A percentile compares a stretch with the other conserved stretches of the same genome.
Conservation (phyloP, 768 basidiomycete species). For the Trametes cingulata region DNA sequence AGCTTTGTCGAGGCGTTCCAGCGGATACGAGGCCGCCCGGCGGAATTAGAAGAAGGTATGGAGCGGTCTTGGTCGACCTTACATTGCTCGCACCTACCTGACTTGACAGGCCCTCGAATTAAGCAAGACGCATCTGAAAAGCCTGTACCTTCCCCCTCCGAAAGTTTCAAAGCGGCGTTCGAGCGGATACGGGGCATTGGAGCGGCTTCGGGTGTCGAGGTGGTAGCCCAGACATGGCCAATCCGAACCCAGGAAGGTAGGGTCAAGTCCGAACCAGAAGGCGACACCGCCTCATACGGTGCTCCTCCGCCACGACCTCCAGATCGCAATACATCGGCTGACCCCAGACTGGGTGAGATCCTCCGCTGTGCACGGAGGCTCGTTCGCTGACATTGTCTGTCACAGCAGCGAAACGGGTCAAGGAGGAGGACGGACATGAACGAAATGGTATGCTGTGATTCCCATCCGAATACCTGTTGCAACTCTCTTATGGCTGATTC, state of each 20-base stretch:
- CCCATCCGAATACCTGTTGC: not conserved
- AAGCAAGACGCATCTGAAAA: constrained; percentile 17
- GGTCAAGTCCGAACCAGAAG: not conserved
- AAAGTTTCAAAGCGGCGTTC: not conserved
- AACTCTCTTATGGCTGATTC: not conserved
- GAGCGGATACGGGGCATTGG: not conserved
- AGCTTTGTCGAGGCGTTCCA: constrained; percentile 16
- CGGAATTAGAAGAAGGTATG: not conserved
- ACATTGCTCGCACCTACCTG: too few species aligned
- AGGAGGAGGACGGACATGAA: constrained; percentile 8
- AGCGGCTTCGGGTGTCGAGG: not conserved
- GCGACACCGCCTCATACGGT: not conserved
- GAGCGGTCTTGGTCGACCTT: too few species aligned
- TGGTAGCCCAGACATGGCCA: too few species aligned
- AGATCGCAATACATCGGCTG: not conserved
- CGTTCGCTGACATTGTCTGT: not conserved
- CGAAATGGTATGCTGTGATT: not conserved
- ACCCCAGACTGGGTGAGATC: not conserved
- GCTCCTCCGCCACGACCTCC: not conserved
- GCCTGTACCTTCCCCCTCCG: not conserved
- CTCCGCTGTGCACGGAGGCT: too few species aligned
- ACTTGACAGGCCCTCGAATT: not conserved
- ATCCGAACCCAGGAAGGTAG: not conserved
- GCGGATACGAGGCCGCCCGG: not conserved
- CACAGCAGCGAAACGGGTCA: constrained; percentile 7